Evolutionary conservation across 148 eudicot genomes (phyloP).

Genomic region (Pouteria glomerata): DNA sequence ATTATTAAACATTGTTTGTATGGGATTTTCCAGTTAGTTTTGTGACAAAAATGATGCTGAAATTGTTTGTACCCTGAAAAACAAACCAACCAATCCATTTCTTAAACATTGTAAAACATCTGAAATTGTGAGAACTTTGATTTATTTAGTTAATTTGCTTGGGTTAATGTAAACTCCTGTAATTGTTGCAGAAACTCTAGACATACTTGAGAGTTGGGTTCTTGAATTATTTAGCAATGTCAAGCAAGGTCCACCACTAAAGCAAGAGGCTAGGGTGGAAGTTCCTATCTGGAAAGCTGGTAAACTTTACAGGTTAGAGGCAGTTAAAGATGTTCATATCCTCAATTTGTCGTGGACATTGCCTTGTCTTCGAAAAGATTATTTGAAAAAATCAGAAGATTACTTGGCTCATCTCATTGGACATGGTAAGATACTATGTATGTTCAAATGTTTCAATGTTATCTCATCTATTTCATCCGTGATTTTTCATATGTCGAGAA

Average conservation of each 20-base stretch:
- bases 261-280: slow-evolving; percentile 35
- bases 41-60: not conserved
- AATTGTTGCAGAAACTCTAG: slow-evolving; percentile 70
- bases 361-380: slow-evolving; percentile 77
- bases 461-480: not conserved
- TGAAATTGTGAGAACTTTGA: not conserved
- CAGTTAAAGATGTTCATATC: slow-evolving; percentile 85
- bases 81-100: too few species aligned
- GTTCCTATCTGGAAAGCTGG: slow-evolving; percentile 80
- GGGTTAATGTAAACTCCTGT: slow-evolving; percentile 7
- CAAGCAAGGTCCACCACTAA: slow-evolving; percentile 46
- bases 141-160: not conserved
- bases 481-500: too few species aligned
- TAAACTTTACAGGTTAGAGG: slow-evolving; percentile 82
- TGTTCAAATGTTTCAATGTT: not conserved
- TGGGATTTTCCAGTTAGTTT: slow-evolving; percentile 1
- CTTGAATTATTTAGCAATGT: slow-evolving; percentile 65
- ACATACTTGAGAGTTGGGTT: slow-evolving; percentile 90
- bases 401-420: slow-evolving; percentile 93
- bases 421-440: slow-evolving; percentile 63
- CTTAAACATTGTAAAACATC: not conserved
- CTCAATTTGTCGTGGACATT: slow-evolving; percentile 89
- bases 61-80: too few species aligned
- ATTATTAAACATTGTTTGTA: not conserved
- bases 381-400: slow-evolving; percentile 85